Evolutionary conservation across 2,329 filamentous ascomycete genomes (phyloP).

Genomic region (Calonectria hawksworthii): DNA sequence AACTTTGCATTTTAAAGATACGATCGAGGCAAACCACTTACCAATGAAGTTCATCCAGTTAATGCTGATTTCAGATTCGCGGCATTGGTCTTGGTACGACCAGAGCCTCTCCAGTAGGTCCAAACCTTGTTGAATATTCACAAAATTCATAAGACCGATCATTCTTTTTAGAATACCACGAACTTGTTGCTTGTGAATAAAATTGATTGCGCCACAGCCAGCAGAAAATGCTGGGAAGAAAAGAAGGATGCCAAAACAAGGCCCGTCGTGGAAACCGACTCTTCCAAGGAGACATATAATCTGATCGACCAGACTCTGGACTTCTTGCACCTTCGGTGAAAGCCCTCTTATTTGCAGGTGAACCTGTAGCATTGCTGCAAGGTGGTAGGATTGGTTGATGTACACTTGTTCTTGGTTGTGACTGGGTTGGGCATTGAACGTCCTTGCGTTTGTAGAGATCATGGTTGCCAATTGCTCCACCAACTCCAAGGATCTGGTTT

Average conservation of each 20-base stretch:
- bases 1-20: too few species aligned
- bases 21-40: not conserved
- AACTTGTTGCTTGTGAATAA: not conserved
- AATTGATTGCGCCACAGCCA: not conserved
- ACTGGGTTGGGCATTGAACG: too few species aligned
- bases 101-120: slow-evolving; percentile 7
- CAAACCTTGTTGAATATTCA: slow-evolving; percentile 5
- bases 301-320: not conserved
- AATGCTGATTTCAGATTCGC: not conserved
- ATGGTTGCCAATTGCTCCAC: not conserved
- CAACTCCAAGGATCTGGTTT: not conserved
- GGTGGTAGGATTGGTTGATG: not conserved
- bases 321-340: not conserved
- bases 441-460: not conserved
- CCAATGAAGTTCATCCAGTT: slow-evolving; percentile 1
- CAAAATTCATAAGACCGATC: not conserved
- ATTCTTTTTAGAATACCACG: not conserved
- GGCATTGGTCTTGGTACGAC: not conserved
- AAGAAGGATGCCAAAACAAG: slow-evolving; percentile 10
- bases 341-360: not conserved
- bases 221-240: slow-evolving; percentile 21
- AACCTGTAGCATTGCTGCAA: not conserved
- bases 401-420: not conserved
- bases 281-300: not conserved
- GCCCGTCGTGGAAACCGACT: not conserved